phyloP scores from a whole-genome alignment of 2,329 filamentous ascomycete species.

The Penicillium vulpinum region DNA sequence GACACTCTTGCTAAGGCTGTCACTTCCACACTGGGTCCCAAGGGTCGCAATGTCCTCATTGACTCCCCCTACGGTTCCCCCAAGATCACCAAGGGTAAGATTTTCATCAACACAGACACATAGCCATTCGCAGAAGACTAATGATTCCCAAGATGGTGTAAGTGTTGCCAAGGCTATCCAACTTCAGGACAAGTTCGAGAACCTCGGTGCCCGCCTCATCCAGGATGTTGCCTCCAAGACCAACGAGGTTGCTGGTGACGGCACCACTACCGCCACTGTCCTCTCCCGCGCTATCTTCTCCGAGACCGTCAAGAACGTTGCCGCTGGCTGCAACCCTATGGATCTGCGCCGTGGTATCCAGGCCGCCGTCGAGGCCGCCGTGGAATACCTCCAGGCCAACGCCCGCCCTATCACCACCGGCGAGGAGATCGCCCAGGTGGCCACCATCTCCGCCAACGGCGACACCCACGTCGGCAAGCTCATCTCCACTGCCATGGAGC shows the following conservation, averaged over 20 bases:
- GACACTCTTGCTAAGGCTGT: slow-evolving; percentile 97
- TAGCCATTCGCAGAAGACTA: slow-evolving; percentile 11
- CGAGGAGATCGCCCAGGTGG: slow-evolving; percentile 95
- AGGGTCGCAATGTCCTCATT: slow-evolving; percentile 97
- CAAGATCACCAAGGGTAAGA: slow-evolving; percentile 97
- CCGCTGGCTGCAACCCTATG: slow-evolving; percentile 99
- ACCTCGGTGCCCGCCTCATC: slow-evolving; percentile 92
- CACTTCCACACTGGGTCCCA: slow-evolving; percentile 92
- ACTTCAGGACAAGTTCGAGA: slow-evolving; percentile 99
- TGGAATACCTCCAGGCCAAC: slow-evolving; percentile 91
- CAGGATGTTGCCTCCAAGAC: slow-evolving; percentile 99
- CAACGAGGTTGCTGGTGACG: slow-evolving; percentile 97
- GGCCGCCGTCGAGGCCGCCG: slow-evolving; percentile 90
- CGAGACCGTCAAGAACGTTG: slow-evolving; percentile 99
- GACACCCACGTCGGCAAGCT: slow-evolving; percentile 93
- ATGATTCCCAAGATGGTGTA: slow-evolving; percentile 67
- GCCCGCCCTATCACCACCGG: slow-evolving; percentile 98
- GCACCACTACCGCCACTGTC: slow-evolving; percentile 96
- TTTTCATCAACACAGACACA: not conserved
- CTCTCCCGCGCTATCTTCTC: slow-evolving; percentile 98
- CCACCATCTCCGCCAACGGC: slow-evolving; percentile 96
- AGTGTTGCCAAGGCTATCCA: slow-evolving; percentile 86
- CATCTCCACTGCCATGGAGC: slow-evolving; percentile 98
- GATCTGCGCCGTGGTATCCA: slow-evolving; percentile 96
- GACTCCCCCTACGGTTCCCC: slow-evolving; percentile 98